phyloP scores from a whole-genome alignment of 352 stramenopile species.

The Globisporangium nodosum region DNA sequence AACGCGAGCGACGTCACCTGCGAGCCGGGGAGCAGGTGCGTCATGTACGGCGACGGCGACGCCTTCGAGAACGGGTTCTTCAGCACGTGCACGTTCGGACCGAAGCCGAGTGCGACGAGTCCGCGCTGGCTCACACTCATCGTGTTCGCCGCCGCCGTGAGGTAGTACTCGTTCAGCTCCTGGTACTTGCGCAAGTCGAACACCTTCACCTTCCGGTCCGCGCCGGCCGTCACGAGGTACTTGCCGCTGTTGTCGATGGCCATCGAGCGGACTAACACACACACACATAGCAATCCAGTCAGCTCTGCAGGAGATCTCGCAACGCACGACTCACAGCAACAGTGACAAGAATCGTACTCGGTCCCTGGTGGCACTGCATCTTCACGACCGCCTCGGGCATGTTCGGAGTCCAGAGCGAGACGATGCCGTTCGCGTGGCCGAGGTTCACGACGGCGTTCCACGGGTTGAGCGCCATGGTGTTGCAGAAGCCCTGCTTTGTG shows the following conservation, averaged over 20 bases:
- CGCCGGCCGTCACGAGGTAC: slow-evolving; percentile 95
- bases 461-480: slow-evolving; percentile 94
- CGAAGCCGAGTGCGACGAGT: slow-evolving; percentile 93
- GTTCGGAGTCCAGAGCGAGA: slow-evolving; percentile 98
- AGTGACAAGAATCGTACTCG: slow-evolving; percentile 52
- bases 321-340: slow-evolving; percentile 1
- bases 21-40: slow-evolving; percentile 79
- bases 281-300: neutral
- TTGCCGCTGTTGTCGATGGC: slow-evolving; percentile 91
- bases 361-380: slow-evolving; percentile 96
- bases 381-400: slow-evolving; percentile 93
- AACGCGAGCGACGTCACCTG: slow-evolving; percentile 92
- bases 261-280: slow-evolving; percentile 74
- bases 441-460: slow-evolving; percentile 96
- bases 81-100: slow-evolving; percentile 89
- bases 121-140: slow-evolving; percentile 96
- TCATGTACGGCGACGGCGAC: slow-evolving; percentile 87
- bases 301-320: neutral
- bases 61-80: slow-evolving; percentile 85
- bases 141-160: slow-evolving; percentile 72
- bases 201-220: slow-evolving; percentile 94
- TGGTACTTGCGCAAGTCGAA: slow-evolving; percentile 98
- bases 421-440: slow-evolving; percentile 95
- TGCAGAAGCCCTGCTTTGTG: slow-evolving; percentile 90
- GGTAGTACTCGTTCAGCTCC: slow-evolving; percentile 92